Evolutionary conservation across 2,329 filamentous ascomycete species (phyloP), one percentile per base, ranked within the genome.

Genomic region (Clonostachys rosea): DNA sequence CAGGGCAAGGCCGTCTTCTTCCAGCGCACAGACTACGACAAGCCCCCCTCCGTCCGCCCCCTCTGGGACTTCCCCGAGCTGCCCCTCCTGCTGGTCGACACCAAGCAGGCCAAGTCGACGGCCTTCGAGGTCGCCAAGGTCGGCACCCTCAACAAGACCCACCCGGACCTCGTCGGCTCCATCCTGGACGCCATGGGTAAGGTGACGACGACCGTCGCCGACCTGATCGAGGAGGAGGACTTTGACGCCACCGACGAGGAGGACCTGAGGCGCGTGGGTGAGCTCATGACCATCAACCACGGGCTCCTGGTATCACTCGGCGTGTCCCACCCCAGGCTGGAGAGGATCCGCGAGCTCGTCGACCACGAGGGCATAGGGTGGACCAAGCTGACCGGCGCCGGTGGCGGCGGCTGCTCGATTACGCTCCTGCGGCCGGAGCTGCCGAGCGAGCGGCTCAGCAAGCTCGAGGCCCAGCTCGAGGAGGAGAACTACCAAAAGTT

Each of bases 321-420:
- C 8, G 94, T 97, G 30, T 97, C 91, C 3, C 94, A 99, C 65
- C 95, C 94, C 1, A 85, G 91, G 42, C 77, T 99, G 24, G 94
- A 99, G 69, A 83, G 92, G 34, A 84, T 99, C 56, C 84, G 94
- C 52, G 92, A 96, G 68, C 74, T 99, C 24, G 87, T 95, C 43
- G 92, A 99, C 55, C 84, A 94, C 56, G 81, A 90, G 48, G 87
- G 86, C 39, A 87, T 96, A 47, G 94, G 94, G 33, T 99, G 91
- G 91, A 96, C 94, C 12, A 99, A 99, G 66, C 78, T 99, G 48
- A 99, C 94, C 0, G 94, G 94, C 34, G 94, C 94, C 2, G 94
- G 94, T 18, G 95, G 94, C 12, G 95, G 94, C 48, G 94, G 94
- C 4, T 97, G 95, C 66, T 92, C 91, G 4, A 97, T 99, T 56